Conservation (phyloP, 2,329 filamentous ascomycete genomes). For the Uncinocarpus reesii region DNA sequence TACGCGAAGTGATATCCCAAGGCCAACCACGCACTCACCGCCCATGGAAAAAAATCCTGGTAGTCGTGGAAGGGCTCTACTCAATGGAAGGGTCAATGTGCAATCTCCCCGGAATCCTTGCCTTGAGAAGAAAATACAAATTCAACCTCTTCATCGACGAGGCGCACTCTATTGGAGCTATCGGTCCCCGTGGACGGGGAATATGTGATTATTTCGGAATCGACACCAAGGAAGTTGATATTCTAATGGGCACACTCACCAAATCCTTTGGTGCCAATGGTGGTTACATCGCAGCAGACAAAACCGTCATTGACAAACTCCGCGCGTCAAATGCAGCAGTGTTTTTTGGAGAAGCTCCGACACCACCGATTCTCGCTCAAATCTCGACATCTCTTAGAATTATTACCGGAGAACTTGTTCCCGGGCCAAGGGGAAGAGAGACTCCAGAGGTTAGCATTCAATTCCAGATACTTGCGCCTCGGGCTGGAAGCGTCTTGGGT, state of each 20-base stretch:
- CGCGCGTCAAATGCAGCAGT: slow-evolving; percentile 75
- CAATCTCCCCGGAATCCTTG: slow-evolving; percentile 81
- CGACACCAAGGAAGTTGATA: slow-evolving; percentile 76
- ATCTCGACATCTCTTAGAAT: slow-evolving; percentile 78
- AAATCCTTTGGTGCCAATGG: slow-evolving; percentile 98
- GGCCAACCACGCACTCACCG: slow-evolving; percentile 96
- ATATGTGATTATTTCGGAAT: slow-evolving; percentile 97
- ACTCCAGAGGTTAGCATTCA: slow-evolving; percentile 91
- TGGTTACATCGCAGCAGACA: slow-evolving; percentile 84
- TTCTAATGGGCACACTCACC: slow-evolving; percentile 95
- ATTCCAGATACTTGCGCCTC: slow-evolving; percentile 96
- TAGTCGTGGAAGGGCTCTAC: slow-evolving; percentile 93
- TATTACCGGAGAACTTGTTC: slow-evolving; percentile 76
- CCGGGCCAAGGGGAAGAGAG: slow-evolving; percentile 92
- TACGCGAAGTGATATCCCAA: slow-evolving; percentile 89
- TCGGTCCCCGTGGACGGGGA: slow-evolving; percentile 78
- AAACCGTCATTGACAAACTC: slow-evolving; percentile 85
- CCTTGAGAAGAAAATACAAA: slow-evolving; percentile 90
- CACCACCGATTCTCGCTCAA: slow-evolving; percentile 80
- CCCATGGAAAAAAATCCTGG: slow-evolving; percentile 97
- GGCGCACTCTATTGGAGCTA: slow-evolving; percentile 87
- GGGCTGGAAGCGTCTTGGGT: slow-evolving; percentile 89
- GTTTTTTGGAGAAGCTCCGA: slow-evolving; percentile 75
- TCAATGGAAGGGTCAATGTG: slow-evolving; percentile 99
- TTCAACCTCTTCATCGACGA: slow-evolving; percentile 94